Evolutionary conservation across 306 rosid genomes (phyloP).

Genomic region (Fragaria iinumae): DNA sequence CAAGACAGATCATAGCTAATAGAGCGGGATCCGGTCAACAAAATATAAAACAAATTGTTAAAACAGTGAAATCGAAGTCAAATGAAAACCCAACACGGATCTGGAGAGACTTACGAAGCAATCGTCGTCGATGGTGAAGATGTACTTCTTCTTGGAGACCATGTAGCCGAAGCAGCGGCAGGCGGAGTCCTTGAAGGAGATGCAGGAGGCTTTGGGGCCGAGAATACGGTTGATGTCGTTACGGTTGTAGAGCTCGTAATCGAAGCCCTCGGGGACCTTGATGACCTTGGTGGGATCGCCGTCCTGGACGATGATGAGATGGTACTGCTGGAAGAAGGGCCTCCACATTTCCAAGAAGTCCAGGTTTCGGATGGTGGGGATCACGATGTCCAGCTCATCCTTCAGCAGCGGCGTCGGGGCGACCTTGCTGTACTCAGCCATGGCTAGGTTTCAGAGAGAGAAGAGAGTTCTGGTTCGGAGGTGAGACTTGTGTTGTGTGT

Average conservation of each 20-base stretch:
- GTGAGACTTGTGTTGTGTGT: background rate
- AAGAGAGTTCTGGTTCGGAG: background rate
- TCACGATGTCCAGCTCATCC: constrained; percentile 78
- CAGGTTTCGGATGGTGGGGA: constrained; percentile 75
- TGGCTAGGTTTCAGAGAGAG: constrained; percentile 13
- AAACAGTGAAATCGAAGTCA: constrained; percentile 2
- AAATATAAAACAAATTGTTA: too few relatives aligned
- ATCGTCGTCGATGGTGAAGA: constrained; percentile 85
- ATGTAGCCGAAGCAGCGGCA: constrained; percentile 75
- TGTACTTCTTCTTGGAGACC: constrained; percentile 78
- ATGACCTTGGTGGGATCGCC: constrained; percentile 69
- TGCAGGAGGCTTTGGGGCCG: constrained; percentile 66
- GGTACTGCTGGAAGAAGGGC: constrained; percentile 63
- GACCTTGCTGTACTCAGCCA: constrained; percentile 29
- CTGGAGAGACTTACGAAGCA: constrained; percentile 59
- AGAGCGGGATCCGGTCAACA: background rate
- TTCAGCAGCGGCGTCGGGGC: constrained; percentile 48
- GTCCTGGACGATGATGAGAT: constrained; percentile 81
- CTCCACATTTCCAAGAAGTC: constrained; percentile 84
- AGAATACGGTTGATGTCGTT: constrained; percentile 55
- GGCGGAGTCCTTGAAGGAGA: constrained; percentile 86
- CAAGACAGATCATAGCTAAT: constrained; percentile 15
- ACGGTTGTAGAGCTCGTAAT: constrained; percentile 66
- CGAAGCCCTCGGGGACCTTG: constrained; percentile 69
- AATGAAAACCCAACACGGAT: background rate